Evolutionary conservation across 2,329 filamentous ascomycete species (phyloP).

Genomic region (Lachnellula subtilissima): DNA sequence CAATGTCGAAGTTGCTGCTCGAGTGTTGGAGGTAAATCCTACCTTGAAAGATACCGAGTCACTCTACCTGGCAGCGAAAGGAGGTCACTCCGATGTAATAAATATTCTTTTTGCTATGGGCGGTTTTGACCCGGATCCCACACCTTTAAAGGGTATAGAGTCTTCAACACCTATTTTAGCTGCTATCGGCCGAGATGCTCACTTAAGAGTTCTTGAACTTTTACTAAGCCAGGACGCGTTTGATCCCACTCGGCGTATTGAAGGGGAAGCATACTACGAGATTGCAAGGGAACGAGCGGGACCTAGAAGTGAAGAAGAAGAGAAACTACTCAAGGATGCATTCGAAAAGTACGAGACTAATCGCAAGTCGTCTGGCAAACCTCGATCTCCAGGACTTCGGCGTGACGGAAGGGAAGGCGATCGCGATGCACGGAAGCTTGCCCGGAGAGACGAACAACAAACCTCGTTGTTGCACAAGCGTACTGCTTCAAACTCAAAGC

Average conservation of each 20-base stretch:
- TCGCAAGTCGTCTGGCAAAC: conserved; percentile 43
- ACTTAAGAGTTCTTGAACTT: conserved; percentile 77
- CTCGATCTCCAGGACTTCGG: conserved; percentile 45
- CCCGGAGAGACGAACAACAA: conserved; percentile 20
- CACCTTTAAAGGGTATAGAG: conserved; percentile 57
- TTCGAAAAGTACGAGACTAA: conserved; percentile 60
- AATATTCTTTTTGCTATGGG: conserved; percentile 43
- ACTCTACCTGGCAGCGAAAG: conserved; percentile 85
- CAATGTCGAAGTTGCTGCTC: conserved; percentile 56
- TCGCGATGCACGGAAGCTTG: conserved; percentile 19
- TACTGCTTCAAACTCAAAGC: conserved; percentile 21
- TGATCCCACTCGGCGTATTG: conserved; percentile 71
- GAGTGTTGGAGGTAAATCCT: conserved; percentile 52
- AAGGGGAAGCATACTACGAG: conserved; percentile 79
- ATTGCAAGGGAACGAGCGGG: conserved; percentile 78
- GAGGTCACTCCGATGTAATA: conserved; percentile 66
- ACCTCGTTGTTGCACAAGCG: conserved; percentile 24
- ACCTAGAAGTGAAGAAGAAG: conserved; percentile 86
- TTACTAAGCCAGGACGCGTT: conserved; percentile 73
- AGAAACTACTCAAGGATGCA: conserved; percentile 70
- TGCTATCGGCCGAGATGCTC: conserved; percentile 86
- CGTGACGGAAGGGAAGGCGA: conserved; percentile 35
- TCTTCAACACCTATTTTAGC: conserved; percentile 90
- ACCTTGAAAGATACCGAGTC: conserved; percentile 72
- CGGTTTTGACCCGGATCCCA: conserved; percentile 61